A percentile compares a stretch with the other conserved stretches of the same genome.
These are phyloP conservation scores for Skeletonema grethae DNA, from an alignment of 108 stramenopile species.

Conservation along the genomic window DNA sequence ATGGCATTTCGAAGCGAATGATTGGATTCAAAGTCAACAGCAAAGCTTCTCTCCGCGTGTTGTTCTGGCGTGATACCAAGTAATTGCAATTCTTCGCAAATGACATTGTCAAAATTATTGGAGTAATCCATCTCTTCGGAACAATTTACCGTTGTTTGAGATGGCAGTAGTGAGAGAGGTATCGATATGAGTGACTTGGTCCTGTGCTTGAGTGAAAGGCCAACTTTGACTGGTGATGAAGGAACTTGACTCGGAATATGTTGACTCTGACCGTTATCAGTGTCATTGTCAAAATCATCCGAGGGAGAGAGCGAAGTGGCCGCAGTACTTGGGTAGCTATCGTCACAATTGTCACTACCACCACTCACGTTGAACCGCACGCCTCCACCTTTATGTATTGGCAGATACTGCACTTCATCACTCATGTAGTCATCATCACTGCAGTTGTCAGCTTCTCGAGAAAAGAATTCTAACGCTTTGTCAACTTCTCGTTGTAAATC, in stretches of 20 bases:
- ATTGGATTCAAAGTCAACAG: conserved; percentile 27
- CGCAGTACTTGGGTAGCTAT: conserved; percentile 30
- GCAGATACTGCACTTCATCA: not conserved
- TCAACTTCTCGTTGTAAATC: conserved; percentile 43
- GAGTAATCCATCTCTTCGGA: conserved; percentile 18
- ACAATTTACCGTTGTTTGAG: conserved; percentile 29
- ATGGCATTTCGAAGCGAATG: conserved; percentile 36
- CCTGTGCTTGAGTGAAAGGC: conserved; percentile 40
- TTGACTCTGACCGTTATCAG: conserved; percentile 15
- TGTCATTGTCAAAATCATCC: conserved; percentile 7
- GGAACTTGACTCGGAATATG: not conserved
- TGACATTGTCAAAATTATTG: conserved; percentile 27
- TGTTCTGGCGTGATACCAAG: conserved; percentile 16
- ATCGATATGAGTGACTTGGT: conserved; percentile 41
- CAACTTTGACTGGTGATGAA: conserved; percentile 5
- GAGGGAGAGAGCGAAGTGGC: conserved; percentile 26
- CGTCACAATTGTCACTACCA: not conserved
- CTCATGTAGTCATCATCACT: conserved; percentile 33
- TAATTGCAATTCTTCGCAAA: conserved; percentile 16
- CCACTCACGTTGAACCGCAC: not conserved
- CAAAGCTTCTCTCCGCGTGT: conserved; percentile 9
- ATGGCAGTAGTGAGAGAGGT: conserved; percentile 32
- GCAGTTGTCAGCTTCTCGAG: conserved; percentile 18
- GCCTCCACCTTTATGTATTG: not conserved
- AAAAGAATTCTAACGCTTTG: conserved; percentile 36